A percentile compares a stretch with the other conserved stretches of the same genome.
phyloP scores from a whole-genome alignment of 495 filamentous ascomycete genomes.

The Penicillium mononematosum region DNA sequence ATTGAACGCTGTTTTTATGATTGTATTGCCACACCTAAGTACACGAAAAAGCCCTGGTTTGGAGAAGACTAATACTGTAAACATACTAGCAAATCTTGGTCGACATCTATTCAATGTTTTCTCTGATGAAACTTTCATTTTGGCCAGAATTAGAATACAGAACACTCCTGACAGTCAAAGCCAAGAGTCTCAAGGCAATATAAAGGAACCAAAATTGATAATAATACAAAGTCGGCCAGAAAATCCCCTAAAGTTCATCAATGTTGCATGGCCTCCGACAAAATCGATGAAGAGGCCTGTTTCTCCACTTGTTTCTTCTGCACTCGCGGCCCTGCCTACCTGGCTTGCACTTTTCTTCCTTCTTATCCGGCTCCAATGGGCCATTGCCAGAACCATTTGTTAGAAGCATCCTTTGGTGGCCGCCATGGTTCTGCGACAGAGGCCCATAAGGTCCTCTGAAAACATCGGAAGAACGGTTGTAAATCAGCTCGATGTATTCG shows the following conservation, averaged over 20 bases:
- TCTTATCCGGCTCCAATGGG: neutral
- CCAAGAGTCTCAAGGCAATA: neutral
- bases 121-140: neutral
- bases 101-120: neutral
- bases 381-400: neutral
- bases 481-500: slow-evolving; percentile 73
- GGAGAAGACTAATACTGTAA: too few relatives aligned
- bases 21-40: too few relatives aligned
- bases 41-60: too few relatives aligned
- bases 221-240: neutral
- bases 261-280: slow-evolving; percentile 12
- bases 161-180: neutral
- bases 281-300: neutral
- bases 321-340: slow-evolving; percentile 11
- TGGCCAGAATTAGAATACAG: neutral
- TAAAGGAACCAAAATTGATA: neutral
- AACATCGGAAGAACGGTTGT: slow-evolving; percentile 47
- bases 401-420: slow-evolving; percentile 7
- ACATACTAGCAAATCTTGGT: too few relatives aligned
- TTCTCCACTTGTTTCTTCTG: slow-evolving; percentile 5
- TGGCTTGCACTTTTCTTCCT: slow-evolving; percentile 2
- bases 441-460: slow-evolving; percentile 3
- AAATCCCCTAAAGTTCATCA: slow-evolving; percentile 1
- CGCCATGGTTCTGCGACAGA: slow-evolving; percentile 17
- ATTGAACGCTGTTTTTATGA: too few relatives aligned